Base-by-base conservation (phyloP, 768 basidiomycete species). In the Dendrothele bispora region DNA sequence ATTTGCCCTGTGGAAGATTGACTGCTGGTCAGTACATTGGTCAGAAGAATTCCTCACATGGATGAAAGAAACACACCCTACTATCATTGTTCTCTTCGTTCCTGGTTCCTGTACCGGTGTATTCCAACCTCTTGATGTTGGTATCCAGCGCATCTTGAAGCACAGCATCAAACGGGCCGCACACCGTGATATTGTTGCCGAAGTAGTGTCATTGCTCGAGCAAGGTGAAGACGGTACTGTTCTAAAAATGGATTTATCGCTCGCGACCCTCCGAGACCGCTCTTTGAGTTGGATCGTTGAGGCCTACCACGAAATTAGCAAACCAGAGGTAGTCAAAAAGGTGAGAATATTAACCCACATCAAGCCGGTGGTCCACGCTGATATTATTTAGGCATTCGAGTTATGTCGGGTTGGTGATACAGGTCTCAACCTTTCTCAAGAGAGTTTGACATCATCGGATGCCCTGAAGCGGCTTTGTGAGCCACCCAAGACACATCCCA, bases 1-100 rank as follows among this genome's bases (percentile, higher is more conserved):
- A n/a, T n/a, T n/a, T n/a, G n/a, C n/a, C n/a, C 17, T 70, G 36
- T 65, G 62, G 62, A 47, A 56, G 18, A 67, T 72, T 27, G 66
- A 72, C 42, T 43, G 51, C 26, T 71, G 65, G 64, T 64, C 65
- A 0, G 71, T 73, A 14, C 73, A 75, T 47, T 51, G 62, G 0
- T 66, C 64, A 7, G 21, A 47, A 7, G 62, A 62, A 15, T 74
- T 74, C 45, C 50, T 61, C 3, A 17, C 3, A 0, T 73, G 66
- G 68, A 61, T 75, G 58, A 50, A 50, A 28, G 36, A 41, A 10
- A 55, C 52, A 0, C 65, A 70, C 39, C 62, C 64, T 7, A 60
- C 43, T 11, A 67, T 70, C 35, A 61, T 66, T 25, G 3, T 71
- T 2, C 18, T 42, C 4, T 71, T 53, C 39, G 53, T 71, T 32